phyloP scores from a whole-genome alignment of 257 asterid species.

The Marsdenia floribunda region DNA sequence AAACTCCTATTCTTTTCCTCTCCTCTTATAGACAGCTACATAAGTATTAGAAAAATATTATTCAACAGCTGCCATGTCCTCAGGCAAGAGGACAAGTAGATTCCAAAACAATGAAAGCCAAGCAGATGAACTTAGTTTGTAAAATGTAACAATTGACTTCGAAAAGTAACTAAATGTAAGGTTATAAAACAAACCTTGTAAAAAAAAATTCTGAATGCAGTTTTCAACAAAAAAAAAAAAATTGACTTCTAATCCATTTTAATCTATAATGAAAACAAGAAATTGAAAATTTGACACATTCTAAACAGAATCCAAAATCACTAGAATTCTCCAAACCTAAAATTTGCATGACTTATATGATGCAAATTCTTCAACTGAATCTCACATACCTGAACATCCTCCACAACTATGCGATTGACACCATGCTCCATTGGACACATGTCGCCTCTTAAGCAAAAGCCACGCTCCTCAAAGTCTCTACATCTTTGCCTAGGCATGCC shows the following conservation, averaged over 20 bases:
- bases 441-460: slow-evolving; percentile 98
- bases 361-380: background rate
- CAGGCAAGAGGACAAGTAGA: background rate
- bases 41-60: background rate
- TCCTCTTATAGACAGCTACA: background rate
- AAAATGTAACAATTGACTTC: background rate
- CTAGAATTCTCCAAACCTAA: background rate
- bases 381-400: slow-evolving; percentile 89
- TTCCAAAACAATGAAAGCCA: background rate
- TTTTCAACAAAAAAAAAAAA: background rate
- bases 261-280: background rate
- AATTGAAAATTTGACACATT: background rate
- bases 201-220: background rate
- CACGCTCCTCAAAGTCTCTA: slow-evolving; percentile 98
- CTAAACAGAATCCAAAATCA: background rate
- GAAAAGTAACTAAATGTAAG: background rate
- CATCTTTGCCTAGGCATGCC: slow-evolving; percentile 80
- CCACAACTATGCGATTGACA: slow-evolving; percentile 89
- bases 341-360: background rate
- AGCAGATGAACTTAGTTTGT: background rate
- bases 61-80: background rate
- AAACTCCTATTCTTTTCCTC: background rate
- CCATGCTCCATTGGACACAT: slow-evolving; percentile 99
- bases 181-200: background rate
- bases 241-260: background rate